phyloP scores from a whole-genome alignment of 371 early-diverging fungal species.

The Actinomortierella wolfii region DNA sequence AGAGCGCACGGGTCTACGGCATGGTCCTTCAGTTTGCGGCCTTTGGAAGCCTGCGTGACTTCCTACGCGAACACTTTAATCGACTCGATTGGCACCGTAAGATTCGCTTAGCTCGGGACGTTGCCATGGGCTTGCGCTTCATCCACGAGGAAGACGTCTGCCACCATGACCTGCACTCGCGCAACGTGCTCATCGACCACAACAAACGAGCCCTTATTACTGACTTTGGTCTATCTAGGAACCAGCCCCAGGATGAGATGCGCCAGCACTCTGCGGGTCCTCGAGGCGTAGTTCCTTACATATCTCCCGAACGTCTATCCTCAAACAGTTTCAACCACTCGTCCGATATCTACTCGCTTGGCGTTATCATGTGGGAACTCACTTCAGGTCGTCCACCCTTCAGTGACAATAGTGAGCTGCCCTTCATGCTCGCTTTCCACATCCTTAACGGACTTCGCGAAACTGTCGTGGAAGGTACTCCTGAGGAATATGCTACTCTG shows the following conservation, averaged over 20 bases:
- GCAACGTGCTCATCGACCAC: conserved; percentile 40
- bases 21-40: conserved; percentile 42
- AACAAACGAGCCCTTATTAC: conserved; percentile 30
- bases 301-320: conserved; percentile 56
- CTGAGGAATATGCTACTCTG: conserved; percentile 36
- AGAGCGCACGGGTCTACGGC: conserved; percentile 30
- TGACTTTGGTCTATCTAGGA: conserved; percentile 44
- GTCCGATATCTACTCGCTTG: conserved; percentile 57
- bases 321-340: conserved; percentile 50
- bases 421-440: conserved; percentile 23
- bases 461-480: conserved; percentile 34
- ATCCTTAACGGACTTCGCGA: conserved; percentile 42
- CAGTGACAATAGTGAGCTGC: conserved; percentile 11
- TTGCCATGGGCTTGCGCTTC: conserved; percentile 30
- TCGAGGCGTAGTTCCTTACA: conserved; percentile 53
- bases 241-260: conserved; percentile 8
- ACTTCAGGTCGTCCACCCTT: conserved; percentile 48
- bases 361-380: conserved; percentile 59
- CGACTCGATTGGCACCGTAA: conserved; percentile 39
- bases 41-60: conserved; percentile 42
- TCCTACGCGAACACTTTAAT: conserved; percentile 30
- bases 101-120: conserved; percentile 26
- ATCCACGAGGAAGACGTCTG: conserved; percentile 42
- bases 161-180: conserved; percentile 45
- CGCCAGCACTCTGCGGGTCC: conserved; percentile 10